Conservation (phyloP, 176 grass and related monocot species). For the Eleusine indica region DNA sequence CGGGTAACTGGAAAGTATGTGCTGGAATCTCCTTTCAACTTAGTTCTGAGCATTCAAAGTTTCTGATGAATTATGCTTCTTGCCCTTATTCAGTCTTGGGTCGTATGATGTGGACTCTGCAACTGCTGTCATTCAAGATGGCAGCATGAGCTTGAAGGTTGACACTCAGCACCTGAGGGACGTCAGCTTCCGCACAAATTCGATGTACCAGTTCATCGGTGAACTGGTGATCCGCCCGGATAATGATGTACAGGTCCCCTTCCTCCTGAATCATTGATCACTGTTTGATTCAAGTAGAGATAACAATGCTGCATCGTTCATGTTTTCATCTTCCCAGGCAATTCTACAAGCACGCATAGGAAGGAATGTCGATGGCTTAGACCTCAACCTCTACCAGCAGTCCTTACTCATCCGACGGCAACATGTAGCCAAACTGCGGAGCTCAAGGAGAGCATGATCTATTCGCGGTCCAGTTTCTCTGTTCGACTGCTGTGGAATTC, state of each 20-base stretch:
- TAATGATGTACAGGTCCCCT: slow-evolving; percentile 37
- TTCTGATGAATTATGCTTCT: slow-evolving; percentile 7
- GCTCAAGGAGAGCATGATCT: slow-evolving; percentile 47
- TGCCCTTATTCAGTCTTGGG: slow-evolving; percentile 56
- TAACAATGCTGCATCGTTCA: not conserved
- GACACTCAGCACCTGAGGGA: slow-evolving; percentile 63
- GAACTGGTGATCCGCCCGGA: slow-evolving; percentile 56
- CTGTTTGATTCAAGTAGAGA: not conserved
- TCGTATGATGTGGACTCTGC: slow-evolving; percentile 60
- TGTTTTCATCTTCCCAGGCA: slow-evolving; percentile 42
- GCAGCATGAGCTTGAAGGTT: slow-evolving; percentile 49
- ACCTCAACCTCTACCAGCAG: slow-evolving; percentile 77
- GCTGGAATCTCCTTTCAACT: not conserved
- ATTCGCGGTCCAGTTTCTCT: not conserved
- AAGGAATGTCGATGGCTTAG: slow-evolving; percentile 67
- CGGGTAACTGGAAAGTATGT: slow-evolving; percentile 76
- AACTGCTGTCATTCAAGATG: slow-evolving; percentile 54
- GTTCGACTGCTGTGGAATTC: not conserved
- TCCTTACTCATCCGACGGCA: slow-evolving; percentile 60
- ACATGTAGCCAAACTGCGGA: slow-evolving; percentile 50
- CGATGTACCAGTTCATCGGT: slow-evolving; percentile 81
- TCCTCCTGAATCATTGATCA: slow-evolving; percentile 14
- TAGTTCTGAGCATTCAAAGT: not conserved
- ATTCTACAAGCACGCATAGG: slow-evolving; percentile 68
- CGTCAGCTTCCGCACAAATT: slow-evolving; percentile 47